A percentile compares a stretch with the other conserved stretches of the same genome.
Conservation (phyloP, 768 basidiomycete species). For the Termitomyces eurrhizus region DNA sequence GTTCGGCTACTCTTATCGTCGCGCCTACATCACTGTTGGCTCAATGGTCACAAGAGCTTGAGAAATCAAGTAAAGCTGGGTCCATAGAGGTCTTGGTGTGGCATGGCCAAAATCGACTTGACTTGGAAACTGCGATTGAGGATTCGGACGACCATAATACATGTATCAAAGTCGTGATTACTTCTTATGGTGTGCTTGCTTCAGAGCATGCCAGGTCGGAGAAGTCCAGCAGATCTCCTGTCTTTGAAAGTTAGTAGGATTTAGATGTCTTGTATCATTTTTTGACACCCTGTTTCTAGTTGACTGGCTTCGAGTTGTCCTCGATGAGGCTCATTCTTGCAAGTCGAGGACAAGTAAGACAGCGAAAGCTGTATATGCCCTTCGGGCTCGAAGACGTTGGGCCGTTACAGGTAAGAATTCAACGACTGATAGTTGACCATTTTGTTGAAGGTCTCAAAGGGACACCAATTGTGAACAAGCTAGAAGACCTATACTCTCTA, state of each 20-base stretch:
- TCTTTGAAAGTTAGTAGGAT: conserved; percentile 62
- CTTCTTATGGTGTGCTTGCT: conserved; percentile 88
- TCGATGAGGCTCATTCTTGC: conserved; percentile 95
- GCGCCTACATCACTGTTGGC: conserved; percentile 86
- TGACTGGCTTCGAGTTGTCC: conserved; percentile 76
- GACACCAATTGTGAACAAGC: conserved; percentile 92
- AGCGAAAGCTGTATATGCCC: conserved; percentile 83
- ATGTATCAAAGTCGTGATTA: conserved; percentile 78
- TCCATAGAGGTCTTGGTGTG: conserved; percentile 69
- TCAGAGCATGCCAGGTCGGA: conserved; percentile 79
- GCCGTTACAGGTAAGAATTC: conserved; percentile 67
- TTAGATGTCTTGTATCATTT: background rate
- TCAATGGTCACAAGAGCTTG: conserved; percentile 96
- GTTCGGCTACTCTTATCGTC: conserved; percentile 80
- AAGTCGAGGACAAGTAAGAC: conserved; percentile 88
- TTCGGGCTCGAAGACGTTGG: conserved; percentile 80
- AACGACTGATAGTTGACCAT: background rate
- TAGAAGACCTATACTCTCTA: conserved; percentile 89
- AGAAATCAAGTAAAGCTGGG: conserved; percentile 72
- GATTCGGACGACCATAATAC: conserved; percentile 46
- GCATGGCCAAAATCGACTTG: conserved; percentile 85
- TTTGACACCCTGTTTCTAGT: conserved; percentile 36
- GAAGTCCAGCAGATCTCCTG: conserved; percentile 50
- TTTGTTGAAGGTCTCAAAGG: conserved; percentile 32
- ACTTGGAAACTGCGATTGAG: conserved; percentile 57